phyloP scores from a whole-genome alignment of 768 basidiomycete species.

The Zangia roseola region DNA sequence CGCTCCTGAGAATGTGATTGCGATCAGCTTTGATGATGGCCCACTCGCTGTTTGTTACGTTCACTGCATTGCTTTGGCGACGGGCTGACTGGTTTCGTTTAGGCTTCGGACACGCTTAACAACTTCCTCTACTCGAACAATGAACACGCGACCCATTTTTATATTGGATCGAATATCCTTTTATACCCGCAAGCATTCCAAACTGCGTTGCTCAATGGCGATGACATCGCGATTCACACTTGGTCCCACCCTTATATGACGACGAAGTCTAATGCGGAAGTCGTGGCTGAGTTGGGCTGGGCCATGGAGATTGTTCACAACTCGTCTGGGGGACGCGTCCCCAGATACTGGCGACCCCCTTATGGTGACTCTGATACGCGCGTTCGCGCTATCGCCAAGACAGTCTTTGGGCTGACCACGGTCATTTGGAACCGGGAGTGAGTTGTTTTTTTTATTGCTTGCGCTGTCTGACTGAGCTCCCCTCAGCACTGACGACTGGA shows the following conservation, averaged over 20 bases:
- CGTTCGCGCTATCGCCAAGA: slow-evolving; percentile 79
- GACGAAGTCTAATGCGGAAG: slow-evolving; percentile 61
- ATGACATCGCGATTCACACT: slow-evolving; percentile 46
- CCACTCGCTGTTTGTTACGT: slow-evolving; percentile 47
- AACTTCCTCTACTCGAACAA: slow-evolving; percentile 67
- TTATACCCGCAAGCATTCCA: slow-evolving; percentile 54
- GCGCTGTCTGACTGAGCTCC: background rate
- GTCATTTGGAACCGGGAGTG: slow-evolving; percentile 92
- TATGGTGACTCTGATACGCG: slow-evolving; percentile 84
- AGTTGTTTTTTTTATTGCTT: slow-evolving; percentile 16
- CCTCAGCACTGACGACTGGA: slow-evolving; percentile 75
- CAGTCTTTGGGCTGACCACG: slow-evolving; percentile 83
- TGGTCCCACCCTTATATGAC: slow-evolving; percentile 85
- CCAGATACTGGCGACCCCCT: slow-evolving; percentile 85
- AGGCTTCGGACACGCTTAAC: slow-evolving; percentile 52
- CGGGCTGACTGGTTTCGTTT: background rate
- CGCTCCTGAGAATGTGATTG: slow-evolving; percentile 68
- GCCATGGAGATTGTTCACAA: slow-evolving; percentile 77
- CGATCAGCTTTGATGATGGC: slow-evolving; percentile 78
- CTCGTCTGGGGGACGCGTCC: slow-evolving; percentile 73
- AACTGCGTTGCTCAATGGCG: slow-evolving; percentile 41
- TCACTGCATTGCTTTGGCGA: background rate
- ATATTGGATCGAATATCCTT: slow-evolving; percentile 82
- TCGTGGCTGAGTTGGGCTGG: slow-evolving; percentile 78
- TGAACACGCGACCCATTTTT: slow-evolving; percentile 79